These are phyloP conservation scores for Starmerella potacharoeniae DNA, from an alignment of 805 yeast species.

Conservation along the genomic window DNA sequence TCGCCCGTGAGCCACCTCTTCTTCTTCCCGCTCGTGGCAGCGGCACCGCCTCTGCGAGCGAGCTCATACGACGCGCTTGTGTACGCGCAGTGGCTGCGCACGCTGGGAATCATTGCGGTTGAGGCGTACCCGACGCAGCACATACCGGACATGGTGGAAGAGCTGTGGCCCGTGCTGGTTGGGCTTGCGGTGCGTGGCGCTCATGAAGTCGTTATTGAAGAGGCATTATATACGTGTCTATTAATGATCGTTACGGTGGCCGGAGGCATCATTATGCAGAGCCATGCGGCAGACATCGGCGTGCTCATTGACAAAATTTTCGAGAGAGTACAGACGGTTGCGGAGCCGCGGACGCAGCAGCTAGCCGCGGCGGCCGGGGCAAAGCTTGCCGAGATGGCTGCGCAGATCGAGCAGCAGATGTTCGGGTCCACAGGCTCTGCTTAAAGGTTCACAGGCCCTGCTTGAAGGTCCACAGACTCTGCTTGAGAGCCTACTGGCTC, in stretches of 20 bases:
- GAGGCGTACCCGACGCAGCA: conserved; percentile 46
- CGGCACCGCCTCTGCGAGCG: conserved; percentile 10
- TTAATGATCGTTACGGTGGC: conserved; percentile 28
- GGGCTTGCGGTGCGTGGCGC: conserved; percentile 4
- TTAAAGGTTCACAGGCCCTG: conserved; percentile 47
- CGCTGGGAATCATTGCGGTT: conserved; percentile 45
- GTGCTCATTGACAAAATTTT: conserved; percentile 17
- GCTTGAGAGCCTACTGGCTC: not conserved
- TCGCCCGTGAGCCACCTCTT: conserved; percentile 38
- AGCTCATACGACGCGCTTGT: conserved; percentile 30
- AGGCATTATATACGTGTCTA: conserved; percentile 27
- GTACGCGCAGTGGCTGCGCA: conserved; percentile 47
- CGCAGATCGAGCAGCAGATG: not conserved
- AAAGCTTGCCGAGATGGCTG: conserved; percentile 4
- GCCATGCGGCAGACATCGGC: conserved; percentile 25
- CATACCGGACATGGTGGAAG: conserved; percentile 46
- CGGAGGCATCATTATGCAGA: conserved; percentile 22
- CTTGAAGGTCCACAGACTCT: no score
- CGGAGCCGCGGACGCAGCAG: conserved; percentile 2
- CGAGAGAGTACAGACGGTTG: not conserved
- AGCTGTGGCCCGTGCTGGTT: conserved; percentile 32
- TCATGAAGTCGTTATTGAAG: conserved; percentile 22
- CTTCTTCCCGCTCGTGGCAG: conserved; percentile 43
- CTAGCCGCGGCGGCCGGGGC: not conserved
- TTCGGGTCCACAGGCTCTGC: not conserved